Evolutionary conservation across 108 stramenopile genomes (phyloP), one percentile per base, ranked within the genome.

Genomic region (Stephanodiscus triporus): DNA sequence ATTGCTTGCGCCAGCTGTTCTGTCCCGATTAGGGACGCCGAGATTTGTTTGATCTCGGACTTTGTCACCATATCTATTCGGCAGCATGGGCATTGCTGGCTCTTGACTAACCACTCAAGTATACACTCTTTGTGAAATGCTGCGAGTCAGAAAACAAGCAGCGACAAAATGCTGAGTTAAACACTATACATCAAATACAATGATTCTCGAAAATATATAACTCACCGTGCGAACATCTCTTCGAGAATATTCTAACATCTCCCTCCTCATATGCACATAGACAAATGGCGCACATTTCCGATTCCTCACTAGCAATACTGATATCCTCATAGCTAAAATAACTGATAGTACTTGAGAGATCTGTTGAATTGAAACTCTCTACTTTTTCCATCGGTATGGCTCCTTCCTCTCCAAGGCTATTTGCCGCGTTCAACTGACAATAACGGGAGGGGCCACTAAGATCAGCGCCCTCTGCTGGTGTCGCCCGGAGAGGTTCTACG

Each of bases 121-220:
- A 81, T 64, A 29, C 80, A 81, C 4, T 81, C 76, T 64, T 77
- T 81, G 61, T 81, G 80, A 60, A 81, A 81, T 4, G 72, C 43
- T 45, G 43, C 43, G 43, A 45, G 13, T 45, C 16, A 45, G 32
- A 14, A 45, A 45, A 45, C 16, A 45, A 45, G 43, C 14, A 45
- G 16, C 43, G 43, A 16, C 43, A 45, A n/a, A 45, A 40, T 16
- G 43, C 43, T 45, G 40, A 40, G 40, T 45, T 3, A 16, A 17
- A 16, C 43, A 16, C 16, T 17, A 45, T 45, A 45, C 14, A 45
- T 16, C 43, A 16, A 17, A 45, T 16, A 14, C 16, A 45, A 45
- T 45, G 43, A 45, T 45, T 1, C 43, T 16, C 16, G 16, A 16
- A 45, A 45, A 16, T 16, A 45, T 45, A 16, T 45, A 14, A 45